A percentile compares a stretch with the other conserved stretches of the same genome.
Evolutionary conservation across 108 stramenopile species (phyloP).

Genomic region (Nitzschia sp.): DNA sequence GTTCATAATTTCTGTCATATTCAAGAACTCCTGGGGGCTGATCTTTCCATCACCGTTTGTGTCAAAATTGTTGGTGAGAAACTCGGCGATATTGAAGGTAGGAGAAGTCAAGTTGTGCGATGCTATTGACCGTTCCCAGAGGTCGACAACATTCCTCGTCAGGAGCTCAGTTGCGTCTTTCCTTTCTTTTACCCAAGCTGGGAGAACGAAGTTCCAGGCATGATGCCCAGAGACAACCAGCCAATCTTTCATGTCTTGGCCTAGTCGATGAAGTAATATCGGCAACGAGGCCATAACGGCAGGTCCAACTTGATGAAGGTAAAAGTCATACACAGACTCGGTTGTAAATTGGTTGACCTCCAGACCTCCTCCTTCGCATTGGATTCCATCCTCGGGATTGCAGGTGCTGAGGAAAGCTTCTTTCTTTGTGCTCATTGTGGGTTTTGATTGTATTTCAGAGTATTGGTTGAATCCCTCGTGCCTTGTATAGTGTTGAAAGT

Average conservation of each 20-base stretch:
- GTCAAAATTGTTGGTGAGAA: conserved; percentile 36
- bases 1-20: conserved; percentile 36
- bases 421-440: too few relatives aligned
- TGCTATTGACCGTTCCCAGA: conserved; percentile 30
- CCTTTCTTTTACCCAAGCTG: conserved; percentile 34
- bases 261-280: conserved; percentile 40
- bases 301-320: conserved; percentile 48
- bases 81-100: conserved; percentile 19
- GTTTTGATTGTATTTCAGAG: too few relatives aligned
- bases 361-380: too few relatives aligned
- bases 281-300: conserved; percentile 52
- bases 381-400: too few relatives aligned
- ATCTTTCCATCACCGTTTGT: conserved; percentile 44
- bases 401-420: too few relatives aligned
- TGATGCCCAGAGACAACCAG: not conserved
- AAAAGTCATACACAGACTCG: conserved; percentile 54
- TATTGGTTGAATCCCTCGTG: too few relatives aligned
- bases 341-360: not conserved
- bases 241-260: conserved; percentile 29
- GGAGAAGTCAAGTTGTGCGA: conserved; percentile 12
- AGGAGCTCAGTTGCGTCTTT: not conserved
- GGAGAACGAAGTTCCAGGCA: conserved; percentile 43
- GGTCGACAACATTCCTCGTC: conserved; percentile 22
- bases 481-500: too few relatives aligned
- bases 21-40: conserved; percentile 32